Percentiles rank a stretch among this genome's conserved stretches.
These are phyloP conservation scores for Geosiphon pyriformis DNA, from an alignment of 192 early-diverging fungal species.

Conservation along the genomic window DNA sequence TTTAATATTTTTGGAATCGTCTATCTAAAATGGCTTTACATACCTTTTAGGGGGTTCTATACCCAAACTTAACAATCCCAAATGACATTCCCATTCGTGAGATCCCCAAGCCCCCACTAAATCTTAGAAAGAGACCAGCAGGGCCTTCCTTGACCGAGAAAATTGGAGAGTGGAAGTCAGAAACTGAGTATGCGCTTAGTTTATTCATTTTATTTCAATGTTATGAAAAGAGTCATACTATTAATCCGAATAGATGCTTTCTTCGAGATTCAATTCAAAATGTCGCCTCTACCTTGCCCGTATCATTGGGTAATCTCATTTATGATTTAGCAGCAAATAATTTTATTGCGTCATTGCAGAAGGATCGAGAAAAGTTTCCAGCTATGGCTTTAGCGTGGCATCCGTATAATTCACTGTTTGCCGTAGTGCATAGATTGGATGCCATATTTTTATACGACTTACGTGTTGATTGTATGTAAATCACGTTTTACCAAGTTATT, in stretches of 20 bases:
- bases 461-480: slow-evolving; percentile 10
- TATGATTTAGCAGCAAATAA: slow-evolving; percentile 1
- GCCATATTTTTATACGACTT: slow-evolving; percentile 24
- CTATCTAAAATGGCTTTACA: neutral
- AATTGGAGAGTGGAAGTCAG: no score
- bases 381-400: slow-evolving; percentile 12
- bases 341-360: neutral
- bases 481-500: neutral
- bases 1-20: neutral
- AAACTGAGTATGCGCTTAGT: neutral
- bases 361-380: neutral
- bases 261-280: neutral
- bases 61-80: neutral
- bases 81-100: neutral
- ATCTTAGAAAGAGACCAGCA: neutral
- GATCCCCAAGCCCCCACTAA: neutral
- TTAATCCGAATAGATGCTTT: neutral
- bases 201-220: neutral
- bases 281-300: neutral
- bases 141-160: neutral
- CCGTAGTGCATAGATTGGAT: slow-evolving; percentile 18
- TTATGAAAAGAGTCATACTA: neutral
- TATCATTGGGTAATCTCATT: neutral
- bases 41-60: neutral
- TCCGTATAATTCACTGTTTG: slow-evolving; percentile 18